These are phyloP conservation scores for Eucalyptus tenuipes DNA, from an alignment of 345 rosid species.

Conservation along the genomic window DNA sequence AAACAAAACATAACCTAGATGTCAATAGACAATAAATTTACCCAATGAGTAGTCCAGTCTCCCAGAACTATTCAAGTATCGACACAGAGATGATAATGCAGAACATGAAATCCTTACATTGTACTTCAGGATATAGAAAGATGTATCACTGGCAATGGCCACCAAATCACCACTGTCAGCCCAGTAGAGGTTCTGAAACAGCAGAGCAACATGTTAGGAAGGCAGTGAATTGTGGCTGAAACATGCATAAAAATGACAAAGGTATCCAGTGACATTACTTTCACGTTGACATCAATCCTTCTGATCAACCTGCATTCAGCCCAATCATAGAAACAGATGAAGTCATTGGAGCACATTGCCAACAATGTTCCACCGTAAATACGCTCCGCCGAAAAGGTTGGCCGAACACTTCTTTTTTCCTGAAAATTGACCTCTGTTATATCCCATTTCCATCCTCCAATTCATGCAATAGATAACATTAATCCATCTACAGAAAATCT, in stretches of 20 bases:
- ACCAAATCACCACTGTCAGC: constrained; percentile 99
- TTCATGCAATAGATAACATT: not conserved
- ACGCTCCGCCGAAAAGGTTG: constrained; percentile 92
- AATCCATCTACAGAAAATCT: not conserved
- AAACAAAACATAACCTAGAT: not conserved
- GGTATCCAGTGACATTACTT: constrained; percentile 31
- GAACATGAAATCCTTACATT: constrained; percentile 34
- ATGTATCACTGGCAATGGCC: constrained; percentile 91
- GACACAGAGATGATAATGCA: not conserved
- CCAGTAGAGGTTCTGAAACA: constrained; percentile 88
- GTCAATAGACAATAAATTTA: not conserved
- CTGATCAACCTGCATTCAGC: constrained; percentile 97
- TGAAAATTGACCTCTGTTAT: constrained; percentile 14
- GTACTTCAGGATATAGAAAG: constrained; percentile 95
- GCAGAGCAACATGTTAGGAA: not conserved
- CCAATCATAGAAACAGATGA: constrained; percentile 99
- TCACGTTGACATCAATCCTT: constrained; percentile 92
- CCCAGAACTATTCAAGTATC: not conserved
- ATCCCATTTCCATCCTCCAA: not conserved
- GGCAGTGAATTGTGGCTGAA: not conserved
- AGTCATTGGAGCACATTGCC: constrained; percentile 98
- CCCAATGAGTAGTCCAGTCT: not conserved
- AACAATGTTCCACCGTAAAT: constrained; percentile 87
- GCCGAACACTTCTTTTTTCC: constrained; percentile 90
- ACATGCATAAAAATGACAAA: not conserved